Conservation (phyloP, 169 alveolate genomes). For the Neospora caninum region DNA sequence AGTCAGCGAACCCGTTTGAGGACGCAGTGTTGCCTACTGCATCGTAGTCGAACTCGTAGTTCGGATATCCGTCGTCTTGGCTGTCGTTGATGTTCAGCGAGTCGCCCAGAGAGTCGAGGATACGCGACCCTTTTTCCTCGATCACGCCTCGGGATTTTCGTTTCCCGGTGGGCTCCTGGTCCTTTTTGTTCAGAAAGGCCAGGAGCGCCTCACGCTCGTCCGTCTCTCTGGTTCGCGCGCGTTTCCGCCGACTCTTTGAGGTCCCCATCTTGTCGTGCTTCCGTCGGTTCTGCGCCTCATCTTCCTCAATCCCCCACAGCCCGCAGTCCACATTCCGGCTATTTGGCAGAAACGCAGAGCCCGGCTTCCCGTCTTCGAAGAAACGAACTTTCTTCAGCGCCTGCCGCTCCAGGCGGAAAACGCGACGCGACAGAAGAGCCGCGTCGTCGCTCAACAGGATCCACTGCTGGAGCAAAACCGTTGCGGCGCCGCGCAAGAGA, state of each 20-base stretch:
- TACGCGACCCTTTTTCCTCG: too few species aligned
- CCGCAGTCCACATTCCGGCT: background rate
- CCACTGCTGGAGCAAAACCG: constrained; percentile 58
- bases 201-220: background rate
- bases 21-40: background rate
- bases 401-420: constrained; percentile 35
- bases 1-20: too few species aligned
- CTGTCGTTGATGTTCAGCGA: background rate
- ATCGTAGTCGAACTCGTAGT: background rate
- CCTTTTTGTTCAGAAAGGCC: background rate
- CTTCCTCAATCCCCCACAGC: background rate
- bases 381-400: background rate
- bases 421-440: constrained; percentile 44
- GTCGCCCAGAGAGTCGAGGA: background rate
- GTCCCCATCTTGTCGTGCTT: background rate
- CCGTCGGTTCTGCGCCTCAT: background rate
- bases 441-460: constrained; percentile 45
- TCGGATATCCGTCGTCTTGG: background rate
- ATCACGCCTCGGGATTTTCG: background rate
- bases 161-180: background rate
- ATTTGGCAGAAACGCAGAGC: background rate
- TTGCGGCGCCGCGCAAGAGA: constrained; percentile 55
- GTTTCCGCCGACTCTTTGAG: background rate
- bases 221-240: background rate
- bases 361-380: background rate